phyloP scores from a whole-genome alignment of 768 basidiomycete species.

The Trametes gibbosa region DNA sequence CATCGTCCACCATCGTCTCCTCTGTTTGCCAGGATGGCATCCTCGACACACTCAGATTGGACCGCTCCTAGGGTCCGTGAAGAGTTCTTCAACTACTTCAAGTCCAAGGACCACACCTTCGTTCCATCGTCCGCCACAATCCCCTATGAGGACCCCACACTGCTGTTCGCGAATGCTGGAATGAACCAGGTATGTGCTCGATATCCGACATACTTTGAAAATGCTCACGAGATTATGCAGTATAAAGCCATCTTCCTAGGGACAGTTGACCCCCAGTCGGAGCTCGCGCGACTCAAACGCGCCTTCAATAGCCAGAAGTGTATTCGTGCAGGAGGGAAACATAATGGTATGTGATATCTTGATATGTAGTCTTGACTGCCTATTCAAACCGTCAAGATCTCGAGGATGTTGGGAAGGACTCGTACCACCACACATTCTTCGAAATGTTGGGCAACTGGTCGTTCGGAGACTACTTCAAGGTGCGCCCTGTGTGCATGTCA shows the following conservation, averaged over 20 bases:
- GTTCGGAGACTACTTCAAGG: constrained; percentile 99
- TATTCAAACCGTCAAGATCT: constrained; percentile 57
- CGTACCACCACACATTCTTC: constrained; percentile 97
- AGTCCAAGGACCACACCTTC: constrained; percentile 75
- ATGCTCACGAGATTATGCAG: constrained; percentile 38
- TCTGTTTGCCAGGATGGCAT: constrained; percentile 17
- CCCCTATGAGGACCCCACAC: constrained; percentile 96
- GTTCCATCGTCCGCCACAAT: constrained; percentile 90
- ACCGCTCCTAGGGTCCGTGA: constrained; percentile 80
- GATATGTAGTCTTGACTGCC: background rate
- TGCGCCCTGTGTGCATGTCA: constrained; percentile 19
- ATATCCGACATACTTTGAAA: background rate
- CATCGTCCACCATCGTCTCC: constrained; percentile 15
- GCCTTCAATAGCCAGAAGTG: constrained; percentile 98
- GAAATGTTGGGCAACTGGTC: constrained; percentile 99
- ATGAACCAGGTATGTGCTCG: constrained; percentile 76
- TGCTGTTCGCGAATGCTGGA: constrained; percentile 97
- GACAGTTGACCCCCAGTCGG: constrained; percentile 93
- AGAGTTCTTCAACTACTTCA: constrained; percentile 90
- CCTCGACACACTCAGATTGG: constrained; percentile 46
- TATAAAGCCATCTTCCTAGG: constrained; percentile 98
- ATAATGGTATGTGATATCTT: constrained; percentile 67
- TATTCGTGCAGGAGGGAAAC: constrained; percentile 97
- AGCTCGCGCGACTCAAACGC: constrained; percentile 85
- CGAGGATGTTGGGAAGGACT: constrained; percentile 98